Evolutionary conservation across 305 asterid genomes (phyloP).

Genomic region (Rubia occidens): DNA sequence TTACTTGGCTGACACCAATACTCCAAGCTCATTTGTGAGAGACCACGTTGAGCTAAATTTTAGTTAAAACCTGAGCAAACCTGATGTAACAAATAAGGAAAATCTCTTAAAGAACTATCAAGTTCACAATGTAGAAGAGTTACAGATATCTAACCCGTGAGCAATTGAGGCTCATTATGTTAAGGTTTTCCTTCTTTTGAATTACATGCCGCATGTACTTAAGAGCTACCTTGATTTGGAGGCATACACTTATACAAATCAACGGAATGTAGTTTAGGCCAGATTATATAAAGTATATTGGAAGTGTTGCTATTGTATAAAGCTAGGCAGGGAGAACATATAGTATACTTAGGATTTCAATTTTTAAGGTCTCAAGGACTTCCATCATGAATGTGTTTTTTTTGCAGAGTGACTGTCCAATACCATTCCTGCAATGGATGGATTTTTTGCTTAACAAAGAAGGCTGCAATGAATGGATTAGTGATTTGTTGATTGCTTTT

Average conservation of each 20-base stretch:
- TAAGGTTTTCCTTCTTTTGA: slow-evolving; percentile 87
- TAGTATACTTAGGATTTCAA: slow-evolving; percentile 86
- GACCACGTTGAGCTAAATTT: background rate
- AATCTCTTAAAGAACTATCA: slow-evolving; percentile 8
- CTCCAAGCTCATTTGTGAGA: background rate
- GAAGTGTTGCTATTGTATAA: too few species aligned
- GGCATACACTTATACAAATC: too few species aligned
- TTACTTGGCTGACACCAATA: background rate
- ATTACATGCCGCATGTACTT: slow-evolving; percentile 21
- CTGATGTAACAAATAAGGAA: too few species aligned
- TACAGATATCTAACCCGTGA: slow-evolving; percentile 40
- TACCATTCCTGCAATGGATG: slow-evolving; percentile 98
- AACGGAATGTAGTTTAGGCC: too few species aligned
- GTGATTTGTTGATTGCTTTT: too few species aligned
- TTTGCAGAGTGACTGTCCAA: slow-evolving; percentile 95
- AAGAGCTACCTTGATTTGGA: too few species aligned
- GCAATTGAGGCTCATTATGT: slow-evolving; percentile 70
- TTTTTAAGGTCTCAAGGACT: slow-evolving; percentile 85
- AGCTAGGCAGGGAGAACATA: slow-evolving; percentile 17
- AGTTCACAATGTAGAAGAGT: slow-evolving; percentile 17
- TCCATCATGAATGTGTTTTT: slow-evolving; percentile 72
- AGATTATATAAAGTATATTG: too few species aligned
- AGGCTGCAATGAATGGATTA: too few species aligned
- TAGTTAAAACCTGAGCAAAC: background rate
- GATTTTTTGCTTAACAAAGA: slow-evolving; percentile 71